Base-by-base conservation (phyloP, 2,329 filamentous ascomycete species). In the Didymella sp. region DNA sequence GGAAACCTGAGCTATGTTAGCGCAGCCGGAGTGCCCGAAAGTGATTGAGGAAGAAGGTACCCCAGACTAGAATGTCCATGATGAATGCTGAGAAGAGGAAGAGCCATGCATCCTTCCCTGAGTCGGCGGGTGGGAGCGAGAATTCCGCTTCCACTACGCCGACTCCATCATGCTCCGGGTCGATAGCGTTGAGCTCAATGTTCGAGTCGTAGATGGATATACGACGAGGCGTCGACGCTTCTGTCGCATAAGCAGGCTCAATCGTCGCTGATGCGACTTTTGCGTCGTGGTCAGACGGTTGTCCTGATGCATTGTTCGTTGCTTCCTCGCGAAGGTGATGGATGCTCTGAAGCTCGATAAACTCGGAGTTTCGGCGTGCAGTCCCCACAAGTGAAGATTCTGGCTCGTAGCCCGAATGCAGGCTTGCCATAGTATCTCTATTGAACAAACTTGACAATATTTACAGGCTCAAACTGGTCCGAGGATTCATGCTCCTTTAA, bases 1-100 rank as follows among this genome's bases (percentile, higher is more conserved):
- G 85, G 54, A 90, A 89, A 2, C 87, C 87, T 89, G 25, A 19
- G 27, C 40, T 7, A 12, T 13, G 30, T 68, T 35, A 68, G 48
- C 24, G 30, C 4, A 31, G 19, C 15, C 27, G 28, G 7, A 6
- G 28, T 45, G 24, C 33, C n/a, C n/a, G n/a, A n/a, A 6, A 2
- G 17, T 21, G 6, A 6, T 7, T n/a, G 7, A 21, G 41, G 43
- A 21, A 12, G 25, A n/a, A 21, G 8, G 46, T 59, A 71, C 69
- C 69, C 83, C 82, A 86, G 24, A 84, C 76, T 17, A 84, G 69
- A 22, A 78, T 73, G 56, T 86, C 82, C 12, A 85, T 71, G 4
- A 82, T 59, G 59, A 81, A 83, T 44, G 79, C 79, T 1, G 62
- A 61, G 5, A 55, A 49, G 3, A 68, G 31, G 21, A 63, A 66